Evolutionary conservation across 768 basidiomycete genomes (phyloP).

Genomic region (Amanita fuliginea): DNA sequence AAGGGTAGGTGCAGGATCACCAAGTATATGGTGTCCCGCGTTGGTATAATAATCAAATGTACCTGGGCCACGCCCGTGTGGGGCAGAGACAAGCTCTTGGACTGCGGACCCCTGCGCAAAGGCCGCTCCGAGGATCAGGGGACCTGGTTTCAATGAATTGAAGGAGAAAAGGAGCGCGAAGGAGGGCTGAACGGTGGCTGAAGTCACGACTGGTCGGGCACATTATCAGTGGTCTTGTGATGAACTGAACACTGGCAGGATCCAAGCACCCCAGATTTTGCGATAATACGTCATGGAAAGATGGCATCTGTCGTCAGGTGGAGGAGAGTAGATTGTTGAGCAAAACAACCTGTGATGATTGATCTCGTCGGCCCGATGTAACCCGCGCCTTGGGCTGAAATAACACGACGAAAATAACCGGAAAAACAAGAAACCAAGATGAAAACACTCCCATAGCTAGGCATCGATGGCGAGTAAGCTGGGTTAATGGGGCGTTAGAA

Average conservation of each 20-base stretch:
- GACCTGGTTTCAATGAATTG: no score
- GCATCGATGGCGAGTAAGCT: no score
- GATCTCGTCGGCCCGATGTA: not conserved
- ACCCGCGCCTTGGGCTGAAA: no score
- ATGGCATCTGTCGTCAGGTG: no score
- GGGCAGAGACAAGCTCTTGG: not conserved
- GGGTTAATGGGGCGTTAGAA: no score
- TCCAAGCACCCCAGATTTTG: not conserved
- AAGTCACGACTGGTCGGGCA: not conserved
- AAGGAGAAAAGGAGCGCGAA: not conserved
- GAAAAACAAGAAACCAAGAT: no score
- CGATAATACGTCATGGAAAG: no score
- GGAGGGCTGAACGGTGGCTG: not conserved
- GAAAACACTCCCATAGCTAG: no score
- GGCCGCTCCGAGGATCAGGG: not conserved
- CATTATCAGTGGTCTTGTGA: not conserved
- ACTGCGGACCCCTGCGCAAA: not conserved
- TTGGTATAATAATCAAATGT: not conserved
- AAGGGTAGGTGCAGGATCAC: not conserved
- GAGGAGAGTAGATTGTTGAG: not conserved
- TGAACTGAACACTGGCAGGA: not conserved
- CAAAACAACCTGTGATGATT: no score
- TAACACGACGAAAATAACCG: no score
- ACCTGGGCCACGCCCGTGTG: not conserved
- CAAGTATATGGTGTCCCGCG: not conserved